Base-by-base conservation (phyloP, 2,329 filamentous ascomycete species). In the Colletotrichum sp. region DNA sequence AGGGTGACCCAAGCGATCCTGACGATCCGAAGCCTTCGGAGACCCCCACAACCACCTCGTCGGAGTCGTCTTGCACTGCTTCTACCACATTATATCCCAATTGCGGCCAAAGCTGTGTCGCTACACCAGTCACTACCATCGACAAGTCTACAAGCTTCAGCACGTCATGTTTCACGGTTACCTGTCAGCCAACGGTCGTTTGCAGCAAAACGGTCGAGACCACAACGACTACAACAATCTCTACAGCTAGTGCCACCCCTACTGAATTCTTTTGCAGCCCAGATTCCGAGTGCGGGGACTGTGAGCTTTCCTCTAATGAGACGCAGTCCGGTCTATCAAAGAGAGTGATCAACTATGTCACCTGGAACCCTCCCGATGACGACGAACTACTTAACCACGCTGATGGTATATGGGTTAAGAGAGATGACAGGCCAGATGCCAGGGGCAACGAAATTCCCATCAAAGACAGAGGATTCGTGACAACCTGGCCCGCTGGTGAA, bases 391-490 rank as follows among this genome's bases (percentile, higher is more conserved):
- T 61, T 1, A 61, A 28, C 26, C 28, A 32, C 5, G 0, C 58
- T 30, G 28, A 61, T 61, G 18, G 38, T 4, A 48, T 48, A 1
- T 48, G 38, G 38, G 38, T 21, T 4, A 2, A 48, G 36, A 38
- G 36, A 48, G 5, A 48, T 48, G 38, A 0, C 36, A 38, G 0
- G 18, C 4, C 4, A 9, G 36, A 38, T 38, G 36, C 7, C 2
- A 1, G 1, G 7, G 36, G 36, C 38, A 43, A 43, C 4, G 38
- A 43, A 0, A 43, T 43, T 0, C 36, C 36, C 8, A 43, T 43
- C 5, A 9, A 43, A 0, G 36, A 43, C 16, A 43, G 36, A 43
- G 0, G 0, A 9, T 48, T 1, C 8, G 18, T 48, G 10, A n/a
- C 10, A 10, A 34, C 58, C 3, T 61, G 58, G 58, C 58, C 58